Percentiles rank a stretch among this genome's conserved stretches.
These are phyloP conservation scores for Phytophthora sansomeana DNA, from an alignment of 352 stramenopile genomes.

Conservation along the genomic window DNA sequence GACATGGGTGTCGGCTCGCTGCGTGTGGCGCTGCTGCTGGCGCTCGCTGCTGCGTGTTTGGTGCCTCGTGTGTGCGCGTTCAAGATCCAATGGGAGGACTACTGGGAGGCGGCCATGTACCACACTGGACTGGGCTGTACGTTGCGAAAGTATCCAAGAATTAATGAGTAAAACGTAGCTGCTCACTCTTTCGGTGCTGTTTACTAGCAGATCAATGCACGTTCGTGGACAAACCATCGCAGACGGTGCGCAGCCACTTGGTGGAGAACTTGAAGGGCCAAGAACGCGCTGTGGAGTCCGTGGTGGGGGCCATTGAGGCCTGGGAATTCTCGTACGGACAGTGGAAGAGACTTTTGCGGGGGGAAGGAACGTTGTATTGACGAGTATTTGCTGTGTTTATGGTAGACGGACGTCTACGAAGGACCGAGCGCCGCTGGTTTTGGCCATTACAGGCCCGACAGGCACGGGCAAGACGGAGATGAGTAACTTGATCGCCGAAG, in stretches of 20 bases:
- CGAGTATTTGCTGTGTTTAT: conserved; percentile 6
- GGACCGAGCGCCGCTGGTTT: conserved; percentile 78
- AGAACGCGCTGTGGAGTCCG: conserved; percentile 65
- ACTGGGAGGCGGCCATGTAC: conserved; percentile 53
- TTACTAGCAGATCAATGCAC: conserved; percentile 66
- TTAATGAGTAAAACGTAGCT: background rate
- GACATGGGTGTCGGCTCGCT: conserved; percentile 1
- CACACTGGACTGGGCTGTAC: conserved; percentile 60
- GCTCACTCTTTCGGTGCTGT: conserved; percentile 2
- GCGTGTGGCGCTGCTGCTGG: conserved; percentile 26
- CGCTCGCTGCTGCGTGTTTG: conserved; percentile 15
- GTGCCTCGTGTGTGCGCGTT: conserved; percentile 15
- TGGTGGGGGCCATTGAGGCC: conserved; percentile 76
- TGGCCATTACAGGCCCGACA: conserved; percentile 91
- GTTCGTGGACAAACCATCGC: conserved; percentile 75
- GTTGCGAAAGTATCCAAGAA: conserved; percentile 28
- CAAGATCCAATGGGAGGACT: conserved; percentile 38
- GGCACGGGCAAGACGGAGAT: conserved; percentile 93
- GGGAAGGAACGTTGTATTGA: background rate
- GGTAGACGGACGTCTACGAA: conserved; percentile 57
- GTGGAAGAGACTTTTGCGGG: background rate
- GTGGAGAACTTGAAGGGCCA: conserved; percentile 69
- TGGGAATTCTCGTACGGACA: conserved; percentile 83
- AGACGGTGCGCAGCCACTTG: conserved; percentile 60
- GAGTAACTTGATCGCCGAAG: conserved; percentile 84